Evolutionary conservation across 306 rosid genomes (phyloP).

Genomic region (Cicer pinnatifidum): DNA sequence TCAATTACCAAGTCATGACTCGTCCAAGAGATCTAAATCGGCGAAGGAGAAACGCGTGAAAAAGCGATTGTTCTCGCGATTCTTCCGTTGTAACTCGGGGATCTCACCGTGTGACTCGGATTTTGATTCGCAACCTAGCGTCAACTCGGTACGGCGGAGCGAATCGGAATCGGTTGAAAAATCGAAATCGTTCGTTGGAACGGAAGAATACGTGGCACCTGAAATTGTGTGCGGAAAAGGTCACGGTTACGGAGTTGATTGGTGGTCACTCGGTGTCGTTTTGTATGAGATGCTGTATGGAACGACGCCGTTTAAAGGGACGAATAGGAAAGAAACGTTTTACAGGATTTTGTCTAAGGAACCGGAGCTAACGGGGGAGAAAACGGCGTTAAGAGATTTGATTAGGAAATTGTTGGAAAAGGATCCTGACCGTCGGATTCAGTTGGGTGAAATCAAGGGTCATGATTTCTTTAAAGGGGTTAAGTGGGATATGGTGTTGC

Average conservation of each 20-base stretch:
- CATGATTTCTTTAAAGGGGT: conserved; percentile 75
- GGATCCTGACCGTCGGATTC: conserved; percentile 66
- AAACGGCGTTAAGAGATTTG: conserved; percentile 75
- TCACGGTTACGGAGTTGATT: conserved; percentile 78
- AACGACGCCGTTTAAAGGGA: conserved; percentile 79
- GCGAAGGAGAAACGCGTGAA: not conserved
- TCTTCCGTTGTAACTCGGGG: conserved; percentile 60
- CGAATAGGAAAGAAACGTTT: conserved; percentile 77
- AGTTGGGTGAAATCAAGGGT: conserved; percentile 63
- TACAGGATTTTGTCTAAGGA: conserved; percentile 59
- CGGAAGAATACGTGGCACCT: conserved; percentile 97
- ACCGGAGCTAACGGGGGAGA: conserved; percentile 78
- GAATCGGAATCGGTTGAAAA: conserved; percentile 59
- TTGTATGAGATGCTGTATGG: conserved; percentile 91
- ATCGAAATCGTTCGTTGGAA: conserved; percentile 92
- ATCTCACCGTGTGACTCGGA: conserved; percentile 56
- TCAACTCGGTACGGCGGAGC: not conserved
- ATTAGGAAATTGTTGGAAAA: conserved; percentile 70
- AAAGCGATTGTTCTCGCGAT: conserved; percentile 43
- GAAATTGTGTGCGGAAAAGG: conserved; percentile 76
- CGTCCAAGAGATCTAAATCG: conserved; percentile 36
- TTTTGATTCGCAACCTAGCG: not conserved
- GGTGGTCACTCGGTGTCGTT: conserved; percentile 91
- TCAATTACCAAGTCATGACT: conserved; percentile 37
- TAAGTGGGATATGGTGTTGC: conserved; percentile 64